Evolutionary conservation across 2,329 filamentous ascomycete genomes (phyloP), one percentile per base, ranked within the genome.

Genomic region (Byssoonygena ceratinophila): DNA sequence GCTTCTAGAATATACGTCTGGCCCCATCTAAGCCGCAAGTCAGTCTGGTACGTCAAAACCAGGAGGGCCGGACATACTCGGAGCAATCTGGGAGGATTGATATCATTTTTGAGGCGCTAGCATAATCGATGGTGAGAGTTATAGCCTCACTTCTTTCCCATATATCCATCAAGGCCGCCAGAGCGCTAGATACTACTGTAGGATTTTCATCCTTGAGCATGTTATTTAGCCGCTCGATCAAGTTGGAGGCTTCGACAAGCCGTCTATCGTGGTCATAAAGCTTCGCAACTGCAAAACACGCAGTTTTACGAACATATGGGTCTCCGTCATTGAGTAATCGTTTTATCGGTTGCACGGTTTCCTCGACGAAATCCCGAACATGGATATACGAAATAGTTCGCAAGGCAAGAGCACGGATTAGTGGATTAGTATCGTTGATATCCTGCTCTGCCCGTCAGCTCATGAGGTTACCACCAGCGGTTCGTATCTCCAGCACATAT

Each of bases 1-100:
- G 92, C 90, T 71, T 98, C 92, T 7, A 98, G 78, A 52, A 98
- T 97, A 68, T 98, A 98, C 20, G 91, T 96, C 74, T 98, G 92
- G 39, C 92, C 91, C 92, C 92, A 98, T 77, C 87, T 94, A 59
- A 55, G 51, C 16, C 14, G 11, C 22, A 39, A 23, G 49, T 51
- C 11, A 48, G 23, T 37, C 40, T 31, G 39, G 34, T 23, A 22
- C 25, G 16, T 18, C 20, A 36, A 3, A 34, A 23, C 14, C 27
- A 3, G 41, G n/a, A 4, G 27, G 27, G 27, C 2, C 16, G 2
- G 12, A 75, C 85, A 64, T 79, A 94, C 87, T 98, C 92, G 16
- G 92, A 97, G 72, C 92, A 97, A 67, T 98, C 92, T 1, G 92
- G 84, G 22, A 98, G 71, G 56, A 98, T 97, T 40, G 92, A 89